phyloP scores from a whole-genome alignment of 331 rosid genomes.

The Quercus phellos region DNA sequence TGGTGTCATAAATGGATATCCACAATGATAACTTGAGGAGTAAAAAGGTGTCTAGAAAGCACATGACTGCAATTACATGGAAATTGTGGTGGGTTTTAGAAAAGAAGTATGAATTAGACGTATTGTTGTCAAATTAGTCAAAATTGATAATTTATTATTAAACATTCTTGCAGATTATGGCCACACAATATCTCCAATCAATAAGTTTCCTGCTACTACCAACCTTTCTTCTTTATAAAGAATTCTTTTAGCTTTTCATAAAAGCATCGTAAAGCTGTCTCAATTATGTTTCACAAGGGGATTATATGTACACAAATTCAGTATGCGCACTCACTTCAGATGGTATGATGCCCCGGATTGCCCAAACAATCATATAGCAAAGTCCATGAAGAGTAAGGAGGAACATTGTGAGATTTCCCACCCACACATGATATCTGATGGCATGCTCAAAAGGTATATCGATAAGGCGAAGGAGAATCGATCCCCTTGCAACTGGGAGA shows the following conservation, averaged over 20 bases:
- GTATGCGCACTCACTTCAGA: slow-evolving; percentile 48
- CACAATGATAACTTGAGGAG: not conserved
- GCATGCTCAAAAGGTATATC: slow-evolving; percentile 97
- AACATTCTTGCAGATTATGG: no score
- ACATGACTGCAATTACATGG: not conserved
- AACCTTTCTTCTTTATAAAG: not conserved
- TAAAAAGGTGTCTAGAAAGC: not conserved
- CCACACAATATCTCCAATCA: no score
- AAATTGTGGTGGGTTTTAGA: not conserved
- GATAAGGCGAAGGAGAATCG: slow-evolving; percentile 71
- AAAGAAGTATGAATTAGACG: no score
- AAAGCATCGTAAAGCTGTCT: not conserved
- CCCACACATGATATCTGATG: slow-evolving; percentile 82
- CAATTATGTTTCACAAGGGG: not conserved
- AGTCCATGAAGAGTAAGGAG: slow-evolving; percentile 80
- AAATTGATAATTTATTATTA: no score
- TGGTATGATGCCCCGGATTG: slow-evolving; percentile 46
- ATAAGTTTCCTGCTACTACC: not conserved
- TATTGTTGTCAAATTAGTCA: no score
- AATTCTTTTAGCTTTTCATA: not conserved
- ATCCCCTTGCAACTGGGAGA: slow-evolving; percentile 85
- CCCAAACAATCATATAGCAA: slow-evolving; percentile 56
- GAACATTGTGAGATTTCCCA: slow-evolving; percentile 87
- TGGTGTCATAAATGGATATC: not conserved
- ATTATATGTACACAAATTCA: slow-evolving; percentile 2